phyloP scores from a whole-genome alignment of 192 early-diverging fungal genomes.

The Radiomyces spectabilis region DNA sequence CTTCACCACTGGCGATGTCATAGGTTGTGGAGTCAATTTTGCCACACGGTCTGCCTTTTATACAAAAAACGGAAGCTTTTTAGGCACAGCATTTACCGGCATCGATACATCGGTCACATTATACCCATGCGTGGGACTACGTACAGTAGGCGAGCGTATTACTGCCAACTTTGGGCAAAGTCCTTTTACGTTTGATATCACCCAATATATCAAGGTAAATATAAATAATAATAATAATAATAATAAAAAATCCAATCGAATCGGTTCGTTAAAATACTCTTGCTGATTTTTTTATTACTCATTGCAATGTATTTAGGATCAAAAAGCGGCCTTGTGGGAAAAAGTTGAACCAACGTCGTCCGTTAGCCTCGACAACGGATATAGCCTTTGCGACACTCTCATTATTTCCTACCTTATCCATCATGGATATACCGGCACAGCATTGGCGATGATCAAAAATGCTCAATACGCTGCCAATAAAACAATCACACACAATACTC shows the following conservation, averaged over 20 bases:
- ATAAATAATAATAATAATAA: slow-evolving; percentile 1
- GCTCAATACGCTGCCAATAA: background rate
- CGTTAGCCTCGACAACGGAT: background rate
- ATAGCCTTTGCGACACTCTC: background rate
- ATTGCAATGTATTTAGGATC: background rate
- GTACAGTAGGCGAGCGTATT: slow-evolving; percentile 67
- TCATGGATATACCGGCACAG: slow-evolving; percentile 74
- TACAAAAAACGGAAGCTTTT: slow-evolving; percentile 83
- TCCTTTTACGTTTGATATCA: slow-evolving; percentile 68
- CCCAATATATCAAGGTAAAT: slow-evolving; percentile 50
- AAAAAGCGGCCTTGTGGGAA: background rate
- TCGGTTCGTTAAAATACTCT: background rate
- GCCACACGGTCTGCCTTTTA: slow-evolving; percentile 66
- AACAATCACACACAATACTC: background rate
- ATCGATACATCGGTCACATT: slow-evolving; percentile 31
- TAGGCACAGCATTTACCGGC: slow-evolving; percentile 48
- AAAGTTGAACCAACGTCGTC: background rate
- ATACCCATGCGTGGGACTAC: slow-evolving; percentile 67
- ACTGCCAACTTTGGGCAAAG: slow-evolving; percentile 73
- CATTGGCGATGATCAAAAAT: too few species aligned
- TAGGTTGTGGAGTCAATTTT: slow-evolving; percentile 93
- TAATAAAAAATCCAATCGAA: background rate
- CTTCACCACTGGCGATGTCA: slow-evolving; percentile 82
- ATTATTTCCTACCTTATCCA: slow-evolving; percentile 82
- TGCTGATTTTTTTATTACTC: too few species aligned